Percentiles rank a stretch among this genome's conserved stretches.
phyloP scores from a whole-genome alignment of 371 early-diverging fungal species.

The Rhizopus sp. region DNA sequence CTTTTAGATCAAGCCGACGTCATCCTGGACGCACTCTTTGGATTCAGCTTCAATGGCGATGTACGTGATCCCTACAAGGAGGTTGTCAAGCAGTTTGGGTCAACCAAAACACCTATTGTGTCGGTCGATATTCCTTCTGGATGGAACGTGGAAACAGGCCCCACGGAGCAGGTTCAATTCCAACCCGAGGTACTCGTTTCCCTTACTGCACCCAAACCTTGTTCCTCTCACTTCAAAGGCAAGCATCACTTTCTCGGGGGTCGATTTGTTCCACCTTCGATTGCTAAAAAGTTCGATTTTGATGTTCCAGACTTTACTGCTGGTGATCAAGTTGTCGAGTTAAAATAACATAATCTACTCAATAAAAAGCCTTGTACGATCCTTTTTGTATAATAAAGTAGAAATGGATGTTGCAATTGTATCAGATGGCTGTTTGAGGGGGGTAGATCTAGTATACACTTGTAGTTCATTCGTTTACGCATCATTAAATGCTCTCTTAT shows the following conservation, averaged over 20 bases:
- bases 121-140: constrained; percentile 94
- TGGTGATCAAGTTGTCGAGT: constrained; percentile 60
- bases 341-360: not conserved
- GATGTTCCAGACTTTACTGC: constrained; percentile 68
- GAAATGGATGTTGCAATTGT: no score
- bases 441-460: no score
- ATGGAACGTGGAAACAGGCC: constrained; percentile 90
- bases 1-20: constrained; percentile 50
- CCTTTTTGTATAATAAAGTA: no score
- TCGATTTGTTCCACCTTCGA: constrained; percentile 76
- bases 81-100: constrained; percentile 56
- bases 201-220: constrained; percentile 87
- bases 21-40: constrained; percentile 90
- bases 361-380: no score
- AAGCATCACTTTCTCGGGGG: constrained; percentile 85
- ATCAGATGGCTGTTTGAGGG: no score
- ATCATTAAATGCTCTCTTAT: no score
- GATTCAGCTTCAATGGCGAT: constrained; percentile 86
- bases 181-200: constrained; percentile 84
- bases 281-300: constrained; percentile 65
- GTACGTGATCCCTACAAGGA: constrained; percentile 80
- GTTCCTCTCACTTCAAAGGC: constrained; percentile 73
- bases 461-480: no score
- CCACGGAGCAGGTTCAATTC: constrained; percentile 44
- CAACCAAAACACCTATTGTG: constrained; percentile 60